These are phyloP conservation scores for Boletus vermiculosoides DNA, from an alignment of 768 basidiomycete genomes.

Conservation along the genomic window DNA sequence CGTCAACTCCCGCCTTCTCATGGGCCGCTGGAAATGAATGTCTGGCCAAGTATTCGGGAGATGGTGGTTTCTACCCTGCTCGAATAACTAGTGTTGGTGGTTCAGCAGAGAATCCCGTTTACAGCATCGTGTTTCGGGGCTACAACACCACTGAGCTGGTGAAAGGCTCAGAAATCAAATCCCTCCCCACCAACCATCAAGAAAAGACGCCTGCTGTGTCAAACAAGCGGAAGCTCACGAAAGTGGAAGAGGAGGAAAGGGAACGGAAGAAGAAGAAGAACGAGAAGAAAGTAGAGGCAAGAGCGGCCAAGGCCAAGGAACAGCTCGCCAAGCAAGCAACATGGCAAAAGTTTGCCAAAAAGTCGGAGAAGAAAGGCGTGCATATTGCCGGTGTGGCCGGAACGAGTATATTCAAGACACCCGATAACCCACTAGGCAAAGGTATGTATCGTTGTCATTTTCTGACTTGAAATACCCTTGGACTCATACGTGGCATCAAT, in stretches of 20 bases:
- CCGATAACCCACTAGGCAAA: slow-evolving; percentile 84
- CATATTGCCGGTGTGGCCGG: slow-evolving; percentile 87
- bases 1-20: slow-evolving; percentile 49
- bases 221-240: slow-evolving; percentile 75
- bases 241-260: slow-evolving; percentile 82
- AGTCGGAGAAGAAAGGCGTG: slow-evolving; percentile 89
- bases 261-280: slow-evolving; percentile 93
- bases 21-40: slow-evolving; percentile 86
- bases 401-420: slow-evolving; percentile 92
- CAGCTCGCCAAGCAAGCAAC: slow-evolving; percentile 79
- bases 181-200: slow-evolving; percentile 59
- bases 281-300: slow-evolving; percentile 85
- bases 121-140: slow-evolving; percentile 87
- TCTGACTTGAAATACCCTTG: neutral
- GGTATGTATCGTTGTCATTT: slow-evolving; percentile 48
- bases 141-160: slow-evolving; percentile 91
- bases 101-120: slow-evolving; percentile 76
- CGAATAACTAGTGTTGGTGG: slow-evolving; percentile 85
- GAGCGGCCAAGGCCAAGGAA: slow-evolving; percentile 85
- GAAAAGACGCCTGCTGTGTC: slow-evolving; percentile 38
- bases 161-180: slow-evolving; percentile 66
- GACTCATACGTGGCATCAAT: slow-evolving; percentile 17
- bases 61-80: slow-evolving; percentile 86
- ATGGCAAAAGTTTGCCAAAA: slow-evolving; percentile 96
- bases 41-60: slow-evolving; percentile 80